Conservation (phyloP, 805 yeast genomes). For the Diddensiella caesifluorescens region DNA sequence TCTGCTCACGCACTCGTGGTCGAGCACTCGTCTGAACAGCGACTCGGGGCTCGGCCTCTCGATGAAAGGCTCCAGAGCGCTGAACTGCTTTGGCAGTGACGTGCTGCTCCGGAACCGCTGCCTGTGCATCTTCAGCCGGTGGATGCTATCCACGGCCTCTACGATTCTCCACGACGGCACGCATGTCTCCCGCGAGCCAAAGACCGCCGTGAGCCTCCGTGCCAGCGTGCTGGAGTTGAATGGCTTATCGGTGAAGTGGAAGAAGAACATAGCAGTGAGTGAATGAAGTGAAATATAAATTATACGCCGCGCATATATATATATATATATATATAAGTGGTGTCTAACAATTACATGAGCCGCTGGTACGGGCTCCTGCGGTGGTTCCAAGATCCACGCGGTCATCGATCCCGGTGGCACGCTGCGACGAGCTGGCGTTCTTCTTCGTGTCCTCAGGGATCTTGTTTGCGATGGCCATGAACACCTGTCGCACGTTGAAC, state of each 20-base stretch:
- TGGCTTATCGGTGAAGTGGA: slow-evolving; percentile 20
- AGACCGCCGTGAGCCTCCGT: slow-evolving; percentile 12
- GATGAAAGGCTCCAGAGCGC: neutral
- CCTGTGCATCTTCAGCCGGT: neutral
- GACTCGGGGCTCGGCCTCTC: neutral
- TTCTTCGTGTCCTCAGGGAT: slow-evolving; percentile 52
- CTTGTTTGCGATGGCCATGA: slow-evolving; percentile 80
- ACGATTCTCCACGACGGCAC: neutral
- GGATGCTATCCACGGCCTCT: slow-evolving; percentile 3
- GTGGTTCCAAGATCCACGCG: slow-evolving; percentile 14
- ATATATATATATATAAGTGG: slow-evolving; percentile 1
- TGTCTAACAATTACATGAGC: slow-evolving; percentile 16
- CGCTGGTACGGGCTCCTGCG: slow-evolving; percentile 1
- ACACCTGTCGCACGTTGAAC: slow-evolving; percentile 83
- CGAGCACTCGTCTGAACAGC: neutral
- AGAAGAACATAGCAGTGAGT: neutral
- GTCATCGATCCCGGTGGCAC: slow-evolving; percentile 12
- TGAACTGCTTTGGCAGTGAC: neutral
- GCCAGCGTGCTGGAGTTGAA: slow-evolving; percentile 14
- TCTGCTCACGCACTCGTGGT: neutral
- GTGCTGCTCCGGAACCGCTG: neutral
- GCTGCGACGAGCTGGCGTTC: slow-evolving; percentile 10
- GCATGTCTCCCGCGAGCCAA: neutral
- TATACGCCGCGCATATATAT: neutral
- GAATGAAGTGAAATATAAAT: neutral